Percentiles rank a stretch among this genome's conserved stretches.
Evolutionary conservation across 2,329 filamentous ascomycete genomes (phyloP).

Genomic region (Eurotiales sp.): DNA sequence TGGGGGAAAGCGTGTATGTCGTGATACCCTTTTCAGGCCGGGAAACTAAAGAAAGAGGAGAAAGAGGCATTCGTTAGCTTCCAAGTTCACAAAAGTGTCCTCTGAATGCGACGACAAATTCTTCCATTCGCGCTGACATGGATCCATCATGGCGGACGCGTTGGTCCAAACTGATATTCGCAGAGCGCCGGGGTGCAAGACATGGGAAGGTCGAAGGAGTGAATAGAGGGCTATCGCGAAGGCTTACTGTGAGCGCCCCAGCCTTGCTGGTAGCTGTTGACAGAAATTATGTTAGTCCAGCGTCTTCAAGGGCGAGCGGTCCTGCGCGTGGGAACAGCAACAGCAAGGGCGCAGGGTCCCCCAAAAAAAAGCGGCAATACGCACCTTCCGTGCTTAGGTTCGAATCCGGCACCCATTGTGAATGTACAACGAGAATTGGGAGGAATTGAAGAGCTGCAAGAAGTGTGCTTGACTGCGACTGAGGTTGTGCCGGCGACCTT

Average conservation of each 20-base stretch:
- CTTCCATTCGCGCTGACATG: background rate
- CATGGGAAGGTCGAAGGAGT: too few species aligned
- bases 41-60: slow-evolving; percentile 22
- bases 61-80: slow-evolving; percentile 23
- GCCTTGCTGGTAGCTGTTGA: slow-evolving; percentile 6
- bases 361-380: background rate
- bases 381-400: slow-evolving; percentile 12
- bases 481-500: background rate
- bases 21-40: slow-evolving; percentile 57
- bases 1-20: slow-evolving; percentile 74
- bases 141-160: too few species aligned
- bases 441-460: slow-evolving; percentile 2
- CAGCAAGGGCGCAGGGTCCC: too few species aligned
- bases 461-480: background rate
- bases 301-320: background rate
- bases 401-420: slow-evolving; percentile 13
- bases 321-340: too few species aligned
- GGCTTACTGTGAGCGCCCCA: slow-evolving; percentile 12
- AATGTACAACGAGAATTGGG: slow-evolving; percentile 3
- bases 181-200: too few species aligned
- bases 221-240: too few species aligned
- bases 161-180: too few species aligned
- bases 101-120: background rate
- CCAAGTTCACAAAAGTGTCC: background rate
- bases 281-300: slow-evolving; percentile 2